These are phyloP conservation scores for Xylariomycetidae sp. DNA, from an alignment of 2,329 filamentous ascomycete species.

Conservation along the genomic window DNA sequence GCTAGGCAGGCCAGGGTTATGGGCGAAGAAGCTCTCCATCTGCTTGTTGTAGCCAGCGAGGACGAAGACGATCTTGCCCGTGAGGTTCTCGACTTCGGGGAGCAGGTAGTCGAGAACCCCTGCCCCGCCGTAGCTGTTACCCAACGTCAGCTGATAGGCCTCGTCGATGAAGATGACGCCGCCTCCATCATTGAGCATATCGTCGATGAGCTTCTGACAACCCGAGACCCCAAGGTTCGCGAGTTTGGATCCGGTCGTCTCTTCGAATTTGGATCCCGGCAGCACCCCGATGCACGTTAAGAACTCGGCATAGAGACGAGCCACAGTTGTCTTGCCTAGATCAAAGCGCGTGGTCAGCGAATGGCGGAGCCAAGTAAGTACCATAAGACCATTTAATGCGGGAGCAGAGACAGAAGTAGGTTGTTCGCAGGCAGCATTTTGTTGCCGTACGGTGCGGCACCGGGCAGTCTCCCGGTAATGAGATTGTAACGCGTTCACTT, in stretches of 20 bases:
- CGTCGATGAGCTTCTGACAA: conserved; percentile 52
- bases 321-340: conserved; percentile 69
- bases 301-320: conserved; percentile 64
- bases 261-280: conserved; percentile 55
- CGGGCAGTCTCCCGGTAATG: too few species aligned
- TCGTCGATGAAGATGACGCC: conserved; percentile 76
- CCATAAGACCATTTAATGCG: too few species aligned
- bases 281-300: conserved; percentile 58
- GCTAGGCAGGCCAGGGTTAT: conserved; percentile 67
- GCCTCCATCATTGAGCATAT: conserved; percentile 53
- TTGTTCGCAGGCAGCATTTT: too few species aligned
- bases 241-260: conserved; percentile 64
- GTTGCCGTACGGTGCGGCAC: too few species aligned
- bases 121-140: conserved; percentile 51
- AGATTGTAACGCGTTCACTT: conserved; percentile 10
- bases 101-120: conserved; percentile 68
- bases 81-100: conserved; percentile 66
- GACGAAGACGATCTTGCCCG: conserved; percentile 66
- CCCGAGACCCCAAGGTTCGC: conserved; percentile 57
- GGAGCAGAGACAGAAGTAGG: too few species aligned
- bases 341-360: background rate
- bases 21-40: conserved; percentile 73
- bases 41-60: conserved; percentile 69
- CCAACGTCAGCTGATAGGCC: conserved; percentile 66
- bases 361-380: too few species aligned